Evolutionary conservation across 192 early-diverging fungal species (phyloP), one percentile per base, ranked within the genome.

Genomic region (Entomortierella chlamydospora): DNA sequence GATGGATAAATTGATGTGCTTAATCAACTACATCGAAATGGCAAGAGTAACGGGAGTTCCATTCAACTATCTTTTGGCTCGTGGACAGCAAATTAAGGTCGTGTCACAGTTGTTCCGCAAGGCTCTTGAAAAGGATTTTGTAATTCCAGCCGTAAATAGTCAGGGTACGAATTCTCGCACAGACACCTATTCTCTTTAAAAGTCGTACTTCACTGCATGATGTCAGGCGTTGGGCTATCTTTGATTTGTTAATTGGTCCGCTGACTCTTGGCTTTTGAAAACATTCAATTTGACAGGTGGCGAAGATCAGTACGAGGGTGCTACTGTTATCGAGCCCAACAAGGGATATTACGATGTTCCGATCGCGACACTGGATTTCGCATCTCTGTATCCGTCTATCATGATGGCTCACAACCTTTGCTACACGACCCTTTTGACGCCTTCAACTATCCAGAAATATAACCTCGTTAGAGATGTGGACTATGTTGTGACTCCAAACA

Each of bases 381-480:
- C 92, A 0, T 98, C 97, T 4, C 89, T 99, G 72, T 99, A 99
- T 79, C 98, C 98, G 20, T 97, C 96, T 11, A 99, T 99, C 67
- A 99, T 99, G 95, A 98, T 98, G 92, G 97, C 95, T 28, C 98
- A 97, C 84, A 99, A 99, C 71, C 87, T 99, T 28, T 99, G 98
- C 82, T 99, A 99, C 81, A 95, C 95, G 0, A 97, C 98, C 0
- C 86, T 95, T 47, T 68, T 95, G 41, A 89, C 81, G 45, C 73
- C 82, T 18, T 59, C 83, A 9, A 84, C 80, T 12, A 88, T 95
- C 30, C 85, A 90, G 68, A 87, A 88, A 52, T 70, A 88, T 29
- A 82, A 87, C 43, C 82, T 96, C 4, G 88, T 91, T 28, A 86
- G 87, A 70, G 94, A 93, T 72, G 81, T 90, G 4, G 97, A 99